Conservation (phyloP, 768 basidiomycete species). For the Tulasnella sp. region DNA sequence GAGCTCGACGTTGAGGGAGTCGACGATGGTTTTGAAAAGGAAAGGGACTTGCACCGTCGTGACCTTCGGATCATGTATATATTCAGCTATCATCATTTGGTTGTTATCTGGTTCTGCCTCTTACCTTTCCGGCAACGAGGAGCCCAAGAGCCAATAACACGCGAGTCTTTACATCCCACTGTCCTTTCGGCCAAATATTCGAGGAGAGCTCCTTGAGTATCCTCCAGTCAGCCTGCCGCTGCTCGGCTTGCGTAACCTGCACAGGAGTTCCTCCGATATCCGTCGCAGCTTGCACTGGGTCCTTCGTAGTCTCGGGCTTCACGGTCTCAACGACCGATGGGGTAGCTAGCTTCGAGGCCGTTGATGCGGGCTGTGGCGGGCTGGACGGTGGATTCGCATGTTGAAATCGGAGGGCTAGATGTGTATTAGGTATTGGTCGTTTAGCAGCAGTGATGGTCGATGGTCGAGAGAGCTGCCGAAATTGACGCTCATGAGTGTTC, state of each 20-base stretch:
- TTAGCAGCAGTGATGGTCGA: not conserved
- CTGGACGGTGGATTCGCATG: not conserved
- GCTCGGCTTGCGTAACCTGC: slow-evolving; percentile 26
- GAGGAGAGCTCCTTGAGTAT: slow-evolving; percentile 73
- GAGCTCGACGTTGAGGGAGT: slow-evolving; percentile 76
- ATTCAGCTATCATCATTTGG: not conserved
- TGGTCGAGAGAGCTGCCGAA: not conserved
- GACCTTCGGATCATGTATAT: slow-evolving; percentile 38
- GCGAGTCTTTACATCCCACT: slow-evolving; percentile 69
- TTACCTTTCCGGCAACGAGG: slow-evolving; percentile 76
- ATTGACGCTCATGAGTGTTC: not conserved
- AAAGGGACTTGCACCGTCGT: slow-evolving; percentile 98
- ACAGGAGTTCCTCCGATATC: slow-evolving; percentile 13
- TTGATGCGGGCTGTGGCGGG: not conserved
- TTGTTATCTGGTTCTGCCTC: slow-evolving; percentile 17
- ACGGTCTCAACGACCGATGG: not conserved
- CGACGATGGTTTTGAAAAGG: slow-evolving; percentile 86
- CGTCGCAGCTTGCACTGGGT: not conserved
- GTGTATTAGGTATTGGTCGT: not conserved
- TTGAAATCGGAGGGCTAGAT: not conserved
- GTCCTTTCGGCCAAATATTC: slow-evolving; percentile 76
- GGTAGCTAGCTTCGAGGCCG: not conserved
- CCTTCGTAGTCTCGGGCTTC: not conserved
- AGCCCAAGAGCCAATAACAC: slow-evolving; percentile 75
- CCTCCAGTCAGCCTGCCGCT: slow-evolving; percentile 72